Evolutionary conservation across 352 stramenopile species (phyloP).

Genomic region (Globisporangium splendens): DNA sequence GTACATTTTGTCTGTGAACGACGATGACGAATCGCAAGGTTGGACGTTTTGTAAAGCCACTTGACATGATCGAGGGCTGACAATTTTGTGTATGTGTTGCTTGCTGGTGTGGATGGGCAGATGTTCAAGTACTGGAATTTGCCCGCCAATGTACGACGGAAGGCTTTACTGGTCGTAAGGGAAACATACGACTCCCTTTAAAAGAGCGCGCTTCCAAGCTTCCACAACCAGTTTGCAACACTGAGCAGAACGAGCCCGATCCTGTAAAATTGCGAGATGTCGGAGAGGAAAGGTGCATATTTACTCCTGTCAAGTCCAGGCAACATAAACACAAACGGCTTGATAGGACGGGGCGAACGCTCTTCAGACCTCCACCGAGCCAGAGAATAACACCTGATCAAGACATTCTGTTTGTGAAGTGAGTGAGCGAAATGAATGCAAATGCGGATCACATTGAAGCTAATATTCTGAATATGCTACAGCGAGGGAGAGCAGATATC

Average conservation of each 20-base stretch:
- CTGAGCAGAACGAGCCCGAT: constrained; percentile 4
- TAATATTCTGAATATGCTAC: not conserved
- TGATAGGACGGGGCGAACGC: not conserved
- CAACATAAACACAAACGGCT: constrained; percentile 18
- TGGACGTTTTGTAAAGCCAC: not conserved
- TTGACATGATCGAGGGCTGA: not conserved
- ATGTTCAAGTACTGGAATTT: constrained; percentile 53
- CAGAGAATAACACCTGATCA: constrained; percentile 24
- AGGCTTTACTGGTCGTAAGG: not conserved
- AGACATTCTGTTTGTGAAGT: constrained; percentile 12
- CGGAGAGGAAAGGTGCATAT: constrained; percentile 35
- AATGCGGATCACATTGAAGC: not conserved
- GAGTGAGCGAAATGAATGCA: not conserved
- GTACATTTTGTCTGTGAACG: constrained; percentile 49
- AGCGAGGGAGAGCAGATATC: constrained; percentile 33
- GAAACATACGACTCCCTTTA: not conserved
- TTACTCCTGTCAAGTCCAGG: constrained; percentile 49
- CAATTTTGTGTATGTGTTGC: no score
- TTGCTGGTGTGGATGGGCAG: constrained; percentile 12
- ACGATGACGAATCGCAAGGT: constrained; percentile 54
- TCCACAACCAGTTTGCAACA: not conserved
- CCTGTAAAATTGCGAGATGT: constrained; percentile 9
- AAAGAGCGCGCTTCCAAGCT: not conserved
- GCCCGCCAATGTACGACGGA: constrained; percentile 21
- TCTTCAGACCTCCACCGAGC: constrained; percentile 10